Evolutionary conservation across 441 rosid genomes (phyloP), one percentile per base, ranked within the genome.

Genomic region (Lepidium campestre): DNA sequence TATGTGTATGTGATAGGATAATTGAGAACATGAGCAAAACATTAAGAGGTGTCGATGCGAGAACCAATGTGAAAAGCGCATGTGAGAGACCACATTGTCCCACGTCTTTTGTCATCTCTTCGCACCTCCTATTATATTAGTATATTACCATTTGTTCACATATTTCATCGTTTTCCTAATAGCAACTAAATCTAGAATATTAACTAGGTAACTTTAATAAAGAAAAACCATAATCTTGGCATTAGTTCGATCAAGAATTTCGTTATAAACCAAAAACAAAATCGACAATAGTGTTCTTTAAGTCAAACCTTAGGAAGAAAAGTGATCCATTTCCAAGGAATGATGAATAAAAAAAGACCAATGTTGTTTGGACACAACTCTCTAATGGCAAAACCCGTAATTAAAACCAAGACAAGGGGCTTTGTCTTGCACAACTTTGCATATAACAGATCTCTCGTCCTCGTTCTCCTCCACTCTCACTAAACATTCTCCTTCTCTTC

Each of bases 381-480:
- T 37, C 1, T 4, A 61, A 48, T 80, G 93, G 59, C 78, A 80
- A 29, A 36, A 14, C 9, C 11, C 31, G 84, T 10, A 17, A 71
- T 65, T 75, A 65, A 11, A 6, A 2, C 2, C 0, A 71, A 86
- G 49, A 4, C 54, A 4, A 37, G 41, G 84, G 84, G 52, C 44
- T 14, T 22, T 74, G n/a, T 31, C 3, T 10, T 6, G 12, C 1
- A 0, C 0, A 15, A 1, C 0, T 84, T 77, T 84, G 82, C 86
- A 82, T 89, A 85, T 83, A 89, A 78, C 22, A 78, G 42, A 70
- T 17, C 8, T 1, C 53, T 60, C 54, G 42, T 60, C 55, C 71
- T 67, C 46, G 22, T 42, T 58, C 27, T 29, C 39, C 23, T 59
- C 25, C 15, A 15, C 55, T 15, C 57, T 5, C 22, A 5, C 15